Evolutionary conservation across 208 protist species (phyloP).

Genomic region (Leishmania major): DNA sequence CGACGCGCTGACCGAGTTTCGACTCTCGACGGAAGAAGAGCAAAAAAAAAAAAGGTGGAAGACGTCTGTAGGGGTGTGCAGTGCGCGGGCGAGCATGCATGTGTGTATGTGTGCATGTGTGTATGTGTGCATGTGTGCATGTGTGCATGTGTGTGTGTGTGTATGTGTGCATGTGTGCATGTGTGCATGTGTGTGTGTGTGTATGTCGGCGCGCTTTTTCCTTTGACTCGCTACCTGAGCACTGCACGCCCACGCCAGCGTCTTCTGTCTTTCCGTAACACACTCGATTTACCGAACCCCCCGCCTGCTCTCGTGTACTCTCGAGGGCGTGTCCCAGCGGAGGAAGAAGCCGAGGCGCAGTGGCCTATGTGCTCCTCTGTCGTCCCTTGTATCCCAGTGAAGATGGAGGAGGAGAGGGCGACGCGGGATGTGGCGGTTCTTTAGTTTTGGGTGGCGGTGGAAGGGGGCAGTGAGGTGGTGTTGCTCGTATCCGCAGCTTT

Average conservation of each 20-base stretch:
- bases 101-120: neutral
- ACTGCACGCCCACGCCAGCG: neutral
- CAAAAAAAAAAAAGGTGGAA: neutral
- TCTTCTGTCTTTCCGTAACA: neutral
- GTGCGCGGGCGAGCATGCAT: neutral
- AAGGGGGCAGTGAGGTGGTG: neutral
- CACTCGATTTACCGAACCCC: neutral
- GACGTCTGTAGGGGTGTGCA: neutral
- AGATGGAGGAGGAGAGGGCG: neutral
- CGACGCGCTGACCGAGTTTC: constrained; percentile 7
- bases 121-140: neutral
- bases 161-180: neutral
- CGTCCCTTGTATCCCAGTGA: neutral
- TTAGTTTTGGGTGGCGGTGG: neutral
- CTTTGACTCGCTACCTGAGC: neutral
- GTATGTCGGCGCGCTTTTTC: neutral
- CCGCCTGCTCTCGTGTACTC: neutral
- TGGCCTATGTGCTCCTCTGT: neutral
- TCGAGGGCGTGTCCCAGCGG: neutral
- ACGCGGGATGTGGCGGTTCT: neutral
- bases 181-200: neutral
- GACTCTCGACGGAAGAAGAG: neutral
- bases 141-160: neutral
- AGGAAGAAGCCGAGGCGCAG: neutral
- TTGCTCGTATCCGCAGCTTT: neutral